Evolutionary conservation across 495 filamentous ascomycete genomes (phyloP).

Genomic region (Penicillium longicatenatum): DNA sequence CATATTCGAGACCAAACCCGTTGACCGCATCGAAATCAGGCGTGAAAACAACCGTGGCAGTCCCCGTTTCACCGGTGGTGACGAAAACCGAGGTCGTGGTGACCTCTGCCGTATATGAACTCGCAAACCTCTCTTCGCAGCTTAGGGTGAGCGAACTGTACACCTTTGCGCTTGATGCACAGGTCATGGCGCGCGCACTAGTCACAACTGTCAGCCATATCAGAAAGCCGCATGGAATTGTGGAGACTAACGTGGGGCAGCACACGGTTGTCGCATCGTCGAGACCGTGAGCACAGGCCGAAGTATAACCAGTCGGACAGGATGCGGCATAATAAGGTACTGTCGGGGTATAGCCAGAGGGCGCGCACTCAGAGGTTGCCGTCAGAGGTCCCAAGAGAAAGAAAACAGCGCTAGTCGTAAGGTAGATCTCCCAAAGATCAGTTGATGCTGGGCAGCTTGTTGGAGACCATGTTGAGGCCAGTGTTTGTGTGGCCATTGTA

Average conservation of each 20-base stretch:
- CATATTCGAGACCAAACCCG: conserved; percentile 3
- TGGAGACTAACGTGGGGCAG: conserved; percentile 3
- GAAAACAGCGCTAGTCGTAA: not conserved
- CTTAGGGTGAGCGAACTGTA: conserved; percentile 1
- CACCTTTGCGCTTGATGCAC: not conserved
- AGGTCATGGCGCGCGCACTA: not conserved
- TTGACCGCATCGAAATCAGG: conserved; percentile 8
- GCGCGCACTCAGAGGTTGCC: conserved; percentile 4
- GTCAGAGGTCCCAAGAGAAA: not conserved
- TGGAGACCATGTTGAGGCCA: conserved; percentile 6
- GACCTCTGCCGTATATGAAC: conserved; percentile 5
- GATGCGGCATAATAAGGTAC: conserved; percentile 3
- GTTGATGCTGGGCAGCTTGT: conserved; percentile 10
- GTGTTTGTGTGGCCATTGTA: not conserved
- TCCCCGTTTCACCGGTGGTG: not conserved
- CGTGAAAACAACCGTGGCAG: conserved; percentile 2
- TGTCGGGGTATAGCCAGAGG: conserved; percentile 4
- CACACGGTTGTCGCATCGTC: conserved; percentile 11
- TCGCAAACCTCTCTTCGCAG: conserved; percentile 6
- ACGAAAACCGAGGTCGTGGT: conserved; percentile 5
- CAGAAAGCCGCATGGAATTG: not conserved
- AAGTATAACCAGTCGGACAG: conserved; percentile 9
- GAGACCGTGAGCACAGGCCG: conserved; percentile 4
- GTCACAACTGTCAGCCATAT: not conserved
- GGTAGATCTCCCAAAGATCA: conserved; percentile 6